These are phyloP conservation scores for Debaryomycetaceae sp. DNA, from an alignment of 1,139 yeast species.

Conservation along the genomic window DNA sequence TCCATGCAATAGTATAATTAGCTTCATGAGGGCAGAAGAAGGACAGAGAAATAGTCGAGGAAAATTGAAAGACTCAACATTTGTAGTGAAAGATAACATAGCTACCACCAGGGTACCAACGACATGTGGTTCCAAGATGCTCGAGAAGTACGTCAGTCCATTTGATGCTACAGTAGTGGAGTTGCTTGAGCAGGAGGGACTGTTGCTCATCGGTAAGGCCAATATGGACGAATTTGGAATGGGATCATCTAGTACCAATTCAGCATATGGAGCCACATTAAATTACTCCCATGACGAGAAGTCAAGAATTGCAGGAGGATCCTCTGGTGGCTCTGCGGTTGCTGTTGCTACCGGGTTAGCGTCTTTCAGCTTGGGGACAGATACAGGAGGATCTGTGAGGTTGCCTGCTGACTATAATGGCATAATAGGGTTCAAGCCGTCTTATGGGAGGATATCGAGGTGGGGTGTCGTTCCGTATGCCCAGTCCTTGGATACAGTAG, in stretches of 20 bases:
- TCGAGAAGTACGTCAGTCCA: conserved; percentile 64
- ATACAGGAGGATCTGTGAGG: conserved; percentile 95
- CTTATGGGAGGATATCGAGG: conserved; percentile 86
- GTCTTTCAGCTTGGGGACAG: conserved; percentile 78
- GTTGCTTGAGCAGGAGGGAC: conserved; percentile 51
- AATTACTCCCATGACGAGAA: conserved; percentile 57
- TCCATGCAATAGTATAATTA: conserved; percentile 1
- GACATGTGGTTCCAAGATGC: conserved; percentile 70
- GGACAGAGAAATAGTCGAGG: not conserved
- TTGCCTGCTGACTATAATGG: conserved; percentile 89
- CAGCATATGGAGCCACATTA: conserved; percentile 58
- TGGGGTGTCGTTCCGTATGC: conserved; percentile 94
- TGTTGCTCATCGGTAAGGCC: conserved; percentile 70
- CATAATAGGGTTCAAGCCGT: conserved; percentile 83
- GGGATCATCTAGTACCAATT: conserved; percentile 72
- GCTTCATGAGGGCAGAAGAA: not conserved
- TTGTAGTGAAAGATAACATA: conserved; percentile 67
- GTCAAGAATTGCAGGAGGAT: conserved; percentile 71
- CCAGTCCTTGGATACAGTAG: conserved; percentile 92
- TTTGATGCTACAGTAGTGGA: conserved; percentile 72
- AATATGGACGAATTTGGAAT: conserved; percentile 97
- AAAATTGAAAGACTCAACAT: conserved; percentile 6
- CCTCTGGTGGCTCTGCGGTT: conserved; percentile 96
- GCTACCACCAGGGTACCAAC: conserved; percentile 62
- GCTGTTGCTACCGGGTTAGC: conserved; percentile 72